Evolutionary conservation across 2,329 filamentous ascomycete species (phyloP), one percentile per base, ranked within the genome.

Genomic region (Coleophoma cylindrospora): DNA sequence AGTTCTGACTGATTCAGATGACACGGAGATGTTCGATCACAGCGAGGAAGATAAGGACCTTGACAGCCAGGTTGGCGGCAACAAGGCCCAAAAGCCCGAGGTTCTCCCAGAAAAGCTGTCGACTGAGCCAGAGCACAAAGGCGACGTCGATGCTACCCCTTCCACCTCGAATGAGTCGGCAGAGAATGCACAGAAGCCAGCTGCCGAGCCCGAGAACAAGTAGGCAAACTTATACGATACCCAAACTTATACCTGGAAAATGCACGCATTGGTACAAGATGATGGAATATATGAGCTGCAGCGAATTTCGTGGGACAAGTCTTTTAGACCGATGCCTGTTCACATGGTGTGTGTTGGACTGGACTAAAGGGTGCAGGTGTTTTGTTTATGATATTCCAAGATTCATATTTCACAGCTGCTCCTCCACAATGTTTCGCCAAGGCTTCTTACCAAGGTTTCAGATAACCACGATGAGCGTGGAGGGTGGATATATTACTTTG

Each of bases 21-120:
- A 96, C 66, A 84, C 87, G 57, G 91, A 96, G 63, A 92, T 96
- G 85, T 95, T 96, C 71, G 90, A 96, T 69, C 86, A 91, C 64
- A 79, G 90, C 66, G 89, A 95, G 65, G 81, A 84, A 61, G 89
- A 95, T 65, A 89, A 89, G 68, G 91, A 96, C 66, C 77, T 91
- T 56, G 85, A 82, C 57, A 91, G 86, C 68, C 90, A 95, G 73
- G 87, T 94, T 54, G 80, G 82, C 66, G 27, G 27, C 9, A 27
- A 27, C 27, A 91, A 89, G 73, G 75, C 74, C 52, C 68, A 76
- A 36, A 48, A 51, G 34, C 40, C 47, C 13, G 41, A 52, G 48
- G 37, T 44, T 34, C 37, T 52, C 12, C 48, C 49, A 33, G 55
- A 52, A 32, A 57, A 59, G 40, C 34, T 49, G 27, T 53, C 55